Evolutionary conservation across 441 rosid species (phyloP).

Genomic region (Syzygium syzygioides): DNA sequence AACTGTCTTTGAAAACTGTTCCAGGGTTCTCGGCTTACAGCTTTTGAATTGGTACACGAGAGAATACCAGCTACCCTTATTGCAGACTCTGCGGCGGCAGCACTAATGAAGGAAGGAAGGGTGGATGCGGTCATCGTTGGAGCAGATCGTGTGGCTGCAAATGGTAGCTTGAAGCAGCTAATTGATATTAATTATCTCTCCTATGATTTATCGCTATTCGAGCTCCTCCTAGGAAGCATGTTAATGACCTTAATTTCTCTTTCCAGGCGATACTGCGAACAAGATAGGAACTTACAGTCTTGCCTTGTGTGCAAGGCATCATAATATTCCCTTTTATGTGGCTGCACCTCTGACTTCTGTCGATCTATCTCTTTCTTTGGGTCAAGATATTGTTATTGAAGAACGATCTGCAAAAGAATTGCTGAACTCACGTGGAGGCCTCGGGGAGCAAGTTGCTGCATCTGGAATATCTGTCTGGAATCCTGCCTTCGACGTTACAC

Average conservation of each 20-base stretch:
- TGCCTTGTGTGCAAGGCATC: constrained; percentile 69
- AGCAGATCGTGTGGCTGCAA: constrained; percentile 91
- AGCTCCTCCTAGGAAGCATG: neutral
- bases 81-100: constrained; percentile 94
- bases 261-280: constrained; percentile 86
- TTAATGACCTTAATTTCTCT: neutral
- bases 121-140: constrained; percentile 84
- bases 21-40: constrained; percentile 94
- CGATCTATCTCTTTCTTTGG: constrained; percentile 66
- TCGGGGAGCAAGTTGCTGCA: constrained; percentile 91
- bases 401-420: constrained; percentile 74
- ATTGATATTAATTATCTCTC: neutral
- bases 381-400: constrained; percentile 71
- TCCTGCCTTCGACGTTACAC: constrained; percentile 92
- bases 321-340: constrained; percentile 67
- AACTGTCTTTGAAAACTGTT: neutral
- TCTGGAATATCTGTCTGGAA: constrained; percentile 86
- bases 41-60: constrained; percentile 86
- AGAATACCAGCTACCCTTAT: constrained; percentile 81
- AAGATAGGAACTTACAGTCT: constrained; percentile 97
- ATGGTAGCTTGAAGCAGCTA: constrained; percentile 34
- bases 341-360: constrained; percentile 92
- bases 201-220: neutral
- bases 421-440: constrained; percentile 69
- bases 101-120: constrained; percentile 69